phyloP scores from a whole-genome alignment of 257 asterid species.

The Ophiorrhiza pumila region DNA sequence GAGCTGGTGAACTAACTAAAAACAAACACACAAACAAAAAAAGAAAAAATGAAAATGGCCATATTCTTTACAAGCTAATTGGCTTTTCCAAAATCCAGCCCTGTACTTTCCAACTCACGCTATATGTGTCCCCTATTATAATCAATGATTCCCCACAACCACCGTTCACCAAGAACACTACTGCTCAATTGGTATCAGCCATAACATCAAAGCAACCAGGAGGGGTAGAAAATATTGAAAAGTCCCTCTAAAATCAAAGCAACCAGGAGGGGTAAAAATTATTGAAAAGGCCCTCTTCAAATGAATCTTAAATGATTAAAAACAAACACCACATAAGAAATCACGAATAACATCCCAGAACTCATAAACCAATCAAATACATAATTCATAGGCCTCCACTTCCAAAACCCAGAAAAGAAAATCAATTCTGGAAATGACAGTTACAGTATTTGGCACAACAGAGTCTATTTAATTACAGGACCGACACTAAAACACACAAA shows the following conservation, averaged over 20 bases:
- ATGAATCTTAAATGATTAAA: neutral
- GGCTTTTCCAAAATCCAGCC: neutral
- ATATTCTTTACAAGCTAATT: neutral
- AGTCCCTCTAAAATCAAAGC: neutral
- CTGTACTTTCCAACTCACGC: slow-evolving; percentile 6
- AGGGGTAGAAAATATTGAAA: neutral
- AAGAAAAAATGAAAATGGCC: neutral
- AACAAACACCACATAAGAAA: neutral
- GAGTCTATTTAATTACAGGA: too few species aligned
- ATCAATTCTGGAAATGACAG: neutral
- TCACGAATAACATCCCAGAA: neutral
- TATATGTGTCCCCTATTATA: neutral
- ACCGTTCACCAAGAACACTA: neutral
- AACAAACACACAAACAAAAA: neutral
- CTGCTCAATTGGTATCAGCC: slow-evolving; percentile 1
- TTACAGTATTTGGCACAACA: neutral
- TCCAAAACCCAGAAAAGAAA: neutral
- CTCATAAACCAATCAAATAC: neutral
- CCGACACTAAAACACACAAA: neutral
- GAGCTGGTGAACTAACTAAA: neutral
- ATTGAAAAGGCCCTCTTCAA: neutral
- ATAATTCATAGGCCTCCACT: neutral
- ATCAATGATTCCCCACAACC: slow-evolving; percentile 1
- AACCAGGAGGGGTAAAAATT: neutral
- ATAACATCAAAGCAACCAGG: neutral